phyloP scores from a whole-genome alignment of 805 yeast species.

The Kurtzmaniella cleridarum region DNA sequence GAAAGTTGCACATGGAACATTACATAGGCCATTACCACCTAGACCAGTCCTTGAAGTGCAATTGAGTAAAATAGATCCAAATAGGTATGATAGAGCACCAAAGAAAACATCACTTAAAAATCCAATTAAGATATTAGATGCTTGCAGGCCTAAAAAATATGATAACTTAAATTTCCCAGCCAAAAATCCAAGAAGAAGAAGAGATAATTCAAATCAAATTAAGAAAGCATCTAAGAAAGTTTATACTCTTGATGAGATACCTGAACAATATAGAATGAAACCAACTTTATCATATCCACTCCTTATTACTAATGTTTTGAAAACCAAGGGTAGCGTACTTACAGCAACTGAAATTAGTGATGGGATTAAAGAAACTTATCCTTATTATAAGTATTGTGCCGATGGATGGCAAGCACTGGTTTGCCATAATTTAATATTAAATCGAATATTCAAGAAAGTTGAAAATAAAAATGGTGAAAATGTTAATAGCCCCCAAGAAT shows the following conservation, averaged over 20 bases:
- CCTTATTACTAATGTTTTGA: conserved; percentile 72
- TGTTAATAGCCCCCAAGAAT: conserved; percentile 49
- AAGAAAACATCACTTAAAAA: background rate
- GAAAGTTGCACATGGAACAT: conserved; percentile 14
- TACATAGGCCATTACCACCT: conserved; percentile 17
- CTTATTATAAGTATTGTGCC: conserved; percentile 88
- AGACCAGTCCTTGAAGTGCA: conserved; percentile 33
- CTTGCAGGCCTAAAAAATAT: background rate
- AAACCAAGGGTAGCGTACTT: conserved; percentile 68
- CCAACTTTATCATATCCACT: conserved; percentile 80
- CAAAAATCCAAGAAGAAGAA: conserved; percentile 25
- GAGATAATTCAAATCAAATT: conserved; percentile 23
- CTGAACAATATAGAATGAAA: conserved; percentile 77
- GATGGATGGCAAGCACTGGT: conserved; percentile 98
- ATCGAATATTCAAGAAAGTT: conserved; percentile 77
- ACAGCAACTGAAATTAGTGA: conserved; percentile 64
- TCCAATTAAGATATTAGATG: background rate
- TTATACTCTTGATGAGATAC: conserved; percentile 79
- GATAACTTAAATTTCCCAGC: conserved; percentile 16
- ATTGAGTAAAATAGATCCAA: conserved; percentile 7
- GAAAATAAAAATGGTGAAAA: conserved; percentile 59
- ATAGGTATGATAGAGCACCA: background rate
- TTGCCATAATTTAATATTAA: conserved; percentile 80
- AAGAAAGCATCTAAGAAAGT: conserved; percentile 54
- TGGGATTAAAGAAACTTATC: conserved; percentile 81